phyloP scores from a whole-genome alignment of 73 alveolate genomes.

The Paraurostyla sp. region DNA sequence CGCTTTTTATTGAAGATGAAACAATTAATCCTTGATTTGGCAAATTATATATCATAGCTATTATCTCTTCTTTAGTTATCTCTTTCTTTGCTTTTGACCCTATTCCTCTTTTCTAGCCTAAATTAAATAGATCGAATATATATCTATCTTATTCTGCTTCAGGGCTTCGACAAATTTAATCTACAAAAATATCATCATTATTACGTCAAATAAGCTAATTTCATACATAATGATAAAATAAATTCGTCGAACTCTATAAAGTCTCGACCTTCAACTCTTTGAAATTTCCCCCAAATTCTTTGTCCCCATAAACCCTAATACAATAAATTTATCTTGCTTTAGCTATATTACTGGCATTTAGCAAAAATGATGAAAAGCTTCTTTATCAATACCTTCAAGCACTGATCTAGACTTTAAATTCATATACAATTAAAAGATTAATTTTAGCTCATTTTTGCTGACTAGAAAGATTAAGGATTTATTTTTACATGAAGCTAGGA shows the following conservation, averaged over 20 bases:
- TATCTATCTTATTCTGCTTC: not conserved
- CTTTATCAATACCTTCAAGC: conserved; percentile 31
- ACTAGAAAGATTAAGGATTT: not conserved
- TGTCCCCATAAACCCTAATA: conserved; percentile 36
- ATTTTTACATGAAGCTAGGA: not conserved
- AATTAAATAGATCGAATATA: conserved; percentile 19
- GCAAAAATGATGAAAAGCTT: conserved; percentile 28
- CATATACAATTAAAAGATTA: not conserved
- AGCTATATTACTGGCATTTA: conserved; percentile 26
- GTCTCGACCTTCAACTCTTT: not conserved
- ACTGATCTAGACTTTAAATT: conserved; percentile 10
- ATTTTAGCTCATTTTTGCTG: conserved; percentile 2
- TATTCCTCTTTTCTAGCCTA: conserved; percentile 7
- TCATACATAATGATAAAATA: not conserved
- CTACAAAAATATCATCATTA: not conserved
- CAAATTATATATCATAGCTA: conserved; percentile 8
- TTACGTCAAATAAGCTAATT: not conserved
- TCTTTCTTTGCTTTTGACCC: not conserved
- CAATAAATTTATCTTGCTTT: not conserved
- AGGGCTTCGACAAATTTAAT: not conserved
- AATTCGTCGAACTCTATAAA: conserved; percentile 24
- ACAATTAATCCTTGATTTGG: not conserved
- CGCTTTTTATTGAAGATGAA: not conserved
- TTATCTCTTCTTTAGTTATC: conserved; percentile 17
- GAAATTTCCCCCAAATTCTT: not conserved